phyloP scores from a whole-genome alignment of 2,329 filamentous ascomycete genomes.

The Davidsoniella australis region DNA sequence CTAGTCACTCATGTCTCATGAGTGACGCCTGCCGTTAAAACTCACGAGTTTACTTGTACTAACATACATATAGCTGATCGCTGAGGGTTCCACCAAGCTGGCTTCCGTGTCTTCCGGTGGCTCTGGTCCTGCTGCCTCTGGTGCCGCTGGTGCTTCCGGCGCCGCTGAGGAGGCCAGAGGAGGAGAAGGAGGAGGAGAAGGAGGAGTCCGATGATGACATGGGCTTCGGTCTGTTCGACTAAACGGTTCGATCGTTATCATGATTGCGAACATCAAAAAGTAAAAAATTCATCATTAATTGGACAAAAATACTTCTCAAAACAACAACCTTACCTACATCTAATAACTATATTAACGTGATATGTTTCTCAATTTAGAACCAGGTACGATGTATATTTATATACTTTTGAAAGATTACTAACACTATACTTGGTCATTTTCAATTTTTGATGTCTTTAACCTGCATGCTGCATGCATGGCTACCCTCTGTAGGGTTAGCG shows the following conservation, averaged over 20 bases:
- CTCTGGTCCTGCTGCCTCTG: slow-evolving; percentile 52
- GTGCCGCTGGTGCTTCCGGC: slow-evolving; percentile 50
- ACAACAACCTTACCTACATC: too few species aligned
- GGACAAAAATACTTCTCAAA: slow-evolving; percentile 1
- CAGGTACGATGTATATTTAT: too few species aligned
- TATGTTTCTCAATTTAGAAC: too few species aligned
- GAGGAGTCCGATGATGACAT: slow-evolving; percentile 25
- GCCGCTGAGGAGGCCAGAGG: slow-evolving; percentile 46
- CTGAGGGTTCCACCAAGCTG: slow-evolving; percentile 80
- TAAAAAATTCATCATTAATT: slow-evolving; percentile 12
- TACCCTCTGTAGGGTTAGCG: too few species aligned
- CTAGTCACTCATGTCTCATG: not conserved
- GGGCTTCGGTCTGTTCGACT: slow-evolving; percentile 56
- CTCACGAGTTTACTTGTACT: slow-evolving; percentile 9
- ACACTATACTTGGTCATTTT: too few species aligned
- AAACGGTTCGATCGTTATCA: slow-evolving; percentile 25
- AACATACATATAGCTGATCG: slow-evolving; percentile 51
- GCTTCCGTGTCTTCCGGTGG: slow-evolving; percentile 93
- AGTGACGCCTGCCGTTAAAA: too few species aligned
- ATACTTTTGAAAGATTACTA: too few species aligned
- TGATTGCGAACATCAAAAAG: slow-evolving; percentile 12
- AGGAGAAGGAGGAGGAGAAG: slow-evolving; percentile 61
- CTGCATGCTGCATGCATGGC: too few species aligned
- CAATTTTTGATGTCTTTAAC: too few species aligned
- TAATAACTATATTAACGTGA: too few species aligned